Evolutionary conservation across 2,329 filamentous ascomycete species (phyloP), one percentile per base, ranked within the genome.

Genomic region (Thyridium curvatum): DNA sequence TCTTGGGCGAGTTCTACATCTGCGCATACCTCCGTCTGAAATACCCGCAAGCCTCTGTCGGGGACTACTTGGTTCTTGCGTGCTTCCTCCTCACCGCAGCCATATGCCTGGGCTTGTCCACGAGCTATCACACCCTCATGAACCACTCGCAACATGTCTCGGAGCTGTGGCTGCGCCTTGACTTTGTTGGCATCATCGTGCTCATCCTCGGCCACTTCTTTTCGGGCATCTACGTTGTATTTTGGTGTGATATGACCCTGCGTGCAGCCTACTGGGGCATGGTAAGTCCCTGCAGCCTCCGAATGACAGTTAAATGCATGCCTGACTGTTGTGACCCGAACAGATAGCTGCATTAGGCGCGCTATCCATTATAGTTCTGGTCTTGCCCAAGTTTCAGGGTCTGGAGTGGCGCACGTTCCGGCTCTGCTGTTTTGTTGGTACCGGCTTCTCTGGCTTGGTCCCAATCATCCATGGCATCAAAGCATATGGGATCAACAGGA

Each of bases 61-160:
- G 41, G 10, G 66, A 72, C 45, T 47, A 50, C 9, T 37, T 62
- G n/a, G 56, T 68, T 30, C 60, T 71, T 40, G 50, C 54, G 18
- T 50, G 63, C 34, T 67, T 64, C 44, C 48, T 70, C 15, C 45
- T 57, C 13, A 55, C 61, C 3, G 58, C 55, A 5, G 43, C 52
- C 4, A 36, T 55, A 3, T 70, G 65, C 41, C 55, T 68, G 17
- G 50, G 53, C 13, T 41, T 62, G 12, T 66, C 61, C 4, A 50
- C 64, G 12, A 39, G 52, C 2, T 68, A 66, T 40, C 64, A 68
- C 42, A 59, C 60, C 4, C 44, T 68, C 32, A 48, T 62, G 39
- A 61, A 57, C 46, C 64, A 68, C 46, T 68, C 64, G 13, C 36
- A 52, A 30, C 38, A 47, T 13, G 46, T 56, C 14, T 54, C 55